A percentile compares a stretch with the other conserved stretches of the same genome.
phyloP scores from a whole-genome alignment of 352 stramenopile genomes.

The Globisporangium cystogenes region DNA sequence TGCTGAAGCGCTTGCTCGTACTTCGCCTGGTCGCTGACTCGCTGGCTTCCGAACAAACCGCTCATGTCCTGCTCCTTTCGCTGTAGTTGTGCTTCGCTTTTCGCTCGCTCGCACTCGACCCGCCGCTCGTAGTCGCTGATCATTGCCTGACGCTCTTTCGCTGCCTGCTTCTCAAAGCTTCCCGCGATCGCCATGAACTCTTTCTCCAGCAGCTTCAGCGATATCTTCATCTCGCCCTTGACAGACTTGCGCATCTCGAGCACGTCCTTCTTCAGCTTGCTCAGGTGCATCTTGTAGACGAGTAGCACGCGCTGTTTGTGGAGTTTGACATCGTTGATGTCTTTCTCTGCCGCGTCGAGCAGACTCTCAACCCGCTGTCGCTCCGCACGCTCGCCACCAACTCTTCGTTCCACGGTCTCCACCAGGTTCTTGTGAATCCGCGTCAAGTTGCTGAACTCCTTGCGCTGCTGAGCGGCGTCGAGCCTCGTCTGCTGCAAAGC shows the following conservation, averaged over 20 bases:
- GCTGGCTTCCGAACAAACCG: conserved; percentile 27
- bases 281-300: conserved; percentile 23
- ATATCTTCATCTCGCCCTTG: conserved; percentile 24
- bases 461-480: conserved; percentile 37
- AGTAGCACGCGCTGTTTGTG: conserved; percentile 22
- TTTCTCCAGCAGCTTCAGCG: conserved; percentile 25
- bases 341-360: conserved; percentile 16
- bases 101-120: conserved; percentile 29
- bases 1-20: conserved; percentile 37
- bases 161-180: conserved; percentile 21
- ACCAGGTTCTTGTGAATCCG: conserved; percentile 64
- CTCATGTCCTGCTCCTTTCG: conserved; percentile 53
- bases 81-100: conserved; percentile 36
- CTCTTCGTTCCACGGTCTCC: conserved; percentile 34
- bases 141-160: conserved; percentile 15
- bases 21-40: conserved; percentile 52
- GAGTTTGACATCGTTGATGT: conserved; percentile 12
- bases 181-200: conserved; percentile 17
- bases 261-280: conserved; percentile 22
- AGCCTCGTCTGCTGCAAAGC: conserved; percentile 17
- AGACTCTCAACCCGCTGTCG: conserved; percentile 15
- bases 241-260: conserved; percentile 26
- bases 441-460: conserved; percentile 56
- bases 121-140: conserved; percentile 18
- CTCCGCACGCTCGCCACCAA: conserved; percentile 31